phyloP scores from a whole-genome alignment of 2,329 filamentous ascomycete species.

The Blumeriella jaapii region DNA sequence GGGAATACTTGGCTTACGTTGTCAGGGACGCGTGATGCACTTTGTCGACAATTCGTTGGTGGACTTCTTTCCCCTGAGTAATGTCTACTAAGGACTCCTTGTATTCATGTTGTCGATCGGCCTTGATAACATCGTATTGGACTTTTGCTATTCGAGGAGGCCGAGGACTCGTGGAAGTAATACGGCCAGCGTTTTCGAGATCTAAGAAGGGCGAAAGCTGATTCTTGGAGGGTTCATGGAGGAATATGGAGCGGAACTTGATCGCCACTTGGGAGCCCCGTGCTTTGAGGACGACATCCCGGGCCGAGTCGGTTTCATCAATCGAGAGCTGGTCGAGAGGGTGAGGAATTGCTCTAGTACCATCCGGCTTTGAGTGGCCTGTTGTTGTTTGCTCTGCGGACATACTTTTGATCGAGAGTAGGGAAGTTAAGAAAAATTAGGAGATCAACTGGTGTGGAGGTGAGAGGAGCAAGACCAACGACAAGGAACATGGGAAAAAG shows the following conservation, averaged over 20 bases:
- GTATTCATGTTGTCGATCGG: constrained; percentile 39
- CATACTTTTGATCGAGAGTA: constrained; percentile 4
- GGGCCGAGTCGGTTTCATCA: constrained; percentile 40
- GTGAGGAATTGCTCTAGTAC: constrained; percentile 26
- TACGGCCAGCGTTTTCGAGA: constrained; percentile 32
- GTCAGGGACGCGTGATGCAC: constrained; percentile 37
- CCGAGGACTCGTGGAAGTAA: constrained; percentile 27
- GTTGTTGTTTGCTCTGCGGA: constrained; percentile 8
- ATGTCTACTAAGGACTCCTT: constrained; percentile 42
- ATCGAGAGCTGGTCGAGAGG: constrained; percentile 36
- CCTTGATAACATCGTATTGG: constrained; percentile 44
- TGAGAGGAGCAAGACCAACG: background rate
- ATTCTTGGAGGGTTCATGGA: constrained; percentile 41
- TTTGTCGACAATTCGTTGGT: constrained; percentile 35
- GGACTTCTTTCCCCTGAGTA: constrained; percentile 30
- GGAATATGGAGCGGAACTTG: constrained; percentile 47
- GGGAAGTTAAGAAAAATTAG: background rate
- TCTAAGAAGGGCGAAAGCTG: constrained; percentile 37
- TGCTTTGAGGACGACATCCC: constrained; percentile 31
- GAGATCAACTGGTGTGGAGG: background rate
- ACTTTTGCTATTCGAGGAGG: constrained; percentile 40
- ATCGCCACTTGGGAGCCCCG: constrained; percentile 29
- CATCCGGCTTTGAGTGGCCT: constrained; percentile 6
- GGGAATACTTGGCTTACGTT: constrained; percentile 26
- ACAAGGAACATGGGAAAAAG: no score